Evolutionary conservation across 257 asterid species (phyloP), one percentile per base, ranked within the genome.

Genomic region (Nicotiana otophora): DNA sequence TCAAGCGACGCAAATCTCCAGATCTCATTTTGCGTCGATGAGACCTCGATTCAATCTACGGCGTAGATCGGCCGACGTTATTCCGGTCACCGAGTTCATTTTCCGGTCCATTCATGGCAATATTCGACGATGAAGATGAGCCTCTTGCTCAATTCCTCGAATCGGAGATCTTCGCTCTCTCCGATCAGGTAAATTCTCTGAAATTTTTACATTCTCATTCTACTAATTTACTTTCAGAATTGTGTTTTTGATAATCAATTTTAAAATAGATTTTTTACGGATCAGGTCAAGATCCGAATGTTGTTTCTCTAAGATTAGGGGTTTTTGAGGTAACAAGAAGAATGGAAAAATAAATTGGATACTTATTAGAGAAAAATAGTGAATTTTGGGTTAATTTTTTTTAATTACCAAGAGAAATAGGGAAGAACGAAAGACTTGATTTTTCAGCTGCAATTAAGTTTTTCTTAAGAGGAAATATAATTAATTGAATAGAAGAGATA

Each of bases 121-220:
- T 57, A 79, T 91, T 94, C n/a, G 98, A 94, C 75, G 98, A 96
- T 78, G 99, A 96, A 68, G 97, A 87, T 66, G 97, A 90, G 83
- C 84, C 80, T 78, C 97, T 96, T 72, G 98, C 91, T 60, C 90
- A 89, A 76, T 96, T 91, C 85, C 97, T 96, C 57, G 98, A 96
- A 89, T 87, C 93, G 9, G 99, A 96, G 81, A 88, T 94, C 77
- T 93, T 93, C 66, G 86, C 92, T 72, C 46, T 90, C 83, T 92
- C 97, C 85, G 97, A 96, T 72, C 90, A 82, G 98, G 98, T 91
- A 78, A 30, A 39, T 30, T 64, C 31, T 48, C 66, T 6, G 53
- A 65, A 6, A 14, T 6, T 5, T 11, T 6, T 9, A 11, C 30
- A 20, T 60, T 60, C 36, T 23, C 9, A 8, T 64, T 36, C 78